Conservation (phyloP, 441 rosid genomes). For the Corymbia calophylla region DNA sequence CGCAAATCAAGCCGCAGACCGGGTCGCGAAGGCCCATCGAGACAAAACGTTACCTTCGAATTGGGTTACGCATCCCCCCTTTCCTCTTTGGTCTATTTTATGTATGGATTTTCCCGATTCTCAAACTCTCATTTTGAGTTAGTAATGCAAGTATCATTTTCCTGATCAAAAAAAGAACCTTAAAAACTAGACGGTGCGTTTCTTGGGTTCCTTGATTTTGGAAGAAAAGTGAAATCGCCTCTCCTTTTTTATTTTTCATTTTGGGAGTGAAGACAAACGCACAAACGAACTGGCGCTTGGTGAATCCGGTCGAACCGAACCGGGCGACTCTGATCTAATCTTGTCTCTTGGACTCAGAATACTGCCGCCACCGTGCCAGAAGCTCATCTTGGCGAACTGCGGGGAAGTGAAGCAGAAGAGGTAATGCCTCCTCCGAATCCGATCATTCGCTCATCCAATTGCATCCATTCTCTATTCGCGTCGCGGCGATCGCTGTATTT, state of each 20-base stretch:
- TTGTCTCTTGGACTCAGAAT: neutral
- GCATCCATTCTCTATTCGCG: neutral
- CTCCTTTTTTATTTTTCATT: neutral
- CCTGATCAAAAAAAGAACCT: too few species aligned
- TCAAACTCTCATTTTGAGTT: too few species aligned
- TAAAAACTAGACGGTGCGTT: neutral
- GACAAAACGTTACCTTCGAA: too few species aligned
- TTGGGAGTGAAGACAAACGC: neutral
- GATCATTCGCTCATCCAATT: neutral
- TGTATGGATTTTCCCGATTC: too few species aligned
- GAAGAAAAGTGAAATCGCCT: neutral
- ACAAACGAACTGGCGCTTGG: neutral
- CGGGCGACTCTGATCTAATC: neutral
- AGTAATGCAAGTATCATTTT: too few species aligned
- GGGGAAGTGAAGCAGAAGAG: neutral
- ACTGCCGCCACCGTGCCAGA: neutral
- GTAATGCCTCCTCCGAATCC: neutral
- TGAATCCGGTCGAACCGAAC: neutral
- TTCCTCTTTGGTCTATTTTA: too few species aligned
- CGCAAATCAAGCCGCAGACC: too few species aligned
- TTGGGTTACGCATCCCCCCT: too few species aligned
- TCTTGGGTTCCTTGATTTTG: neutral
- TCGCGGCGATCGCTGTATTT: neutral
- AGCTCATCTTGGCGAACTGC: neutral
- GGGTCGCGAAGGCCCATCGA: too few species aligned